phyloP scores from a whole-genome alignment of 225 moss, liverwort and hornwort genomes.

The Anthoceros angustus region DNA sequence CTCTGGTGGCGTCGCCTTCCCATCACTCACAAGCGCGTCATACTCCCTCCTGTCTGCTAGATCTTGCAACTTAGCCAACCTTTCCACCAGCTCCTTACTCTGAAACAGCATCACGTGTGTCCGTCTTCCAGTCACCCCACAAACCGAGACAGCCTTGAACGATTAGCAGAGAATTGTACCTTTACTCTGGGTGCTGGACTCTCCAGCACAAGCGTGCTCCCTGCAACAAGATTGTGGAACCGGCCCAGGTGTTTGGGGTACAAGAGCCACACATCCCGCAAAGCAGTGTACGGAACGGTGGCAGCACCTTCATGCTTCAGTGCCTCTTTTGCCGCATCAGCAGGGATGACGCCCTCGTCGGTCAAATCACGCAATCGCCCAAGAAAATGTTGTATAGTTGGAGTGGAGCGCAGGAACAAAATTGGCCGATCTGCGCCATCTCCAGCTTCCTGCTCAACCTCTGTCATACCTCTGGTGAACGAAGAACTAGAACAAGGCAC shows the following conservation, averaged over 20 bases:
- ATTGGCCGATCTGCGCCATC: too few species aligned
- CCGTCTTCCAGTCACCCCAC: too few species aligned
- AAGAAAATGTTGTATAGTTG: background rate
- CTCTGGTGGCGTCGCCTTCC: slow-evolving; percentile 40
- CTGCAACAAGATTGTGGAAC: slow-evolving; percentile 47
- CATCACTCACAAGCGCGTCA: slow-evolving; percentile 59
- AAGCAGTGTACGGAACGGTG: slow-evolving; percentile 39
- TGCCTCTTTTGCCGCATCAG: slow-evolving; percentile 4
- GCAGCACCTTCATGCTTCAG: slow-evolving; percentile 20
- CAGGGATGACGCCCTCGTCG: background rate
- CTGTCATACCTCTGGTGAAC: too few species aligned
- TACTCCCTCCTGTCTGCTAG: slow-evolving; percentile 55
- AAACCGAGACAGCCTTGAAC: background rate
- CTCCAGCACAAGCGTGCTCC: slow-evolving; percentile 54
- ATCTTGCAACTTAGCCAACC: slow-evolving; percentile 56
- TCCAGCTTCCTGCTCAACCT: too few species aligned
- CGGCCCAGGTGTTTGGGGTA: slow-evolving; percentile 32
- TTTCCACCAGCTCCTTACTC: slow-evolving; percentile 77
- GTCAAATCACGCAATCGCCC: background rate
- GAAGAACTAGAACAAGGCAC: too few species aligned
- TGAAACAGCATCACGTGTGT: slow-evolving; percentile 8
- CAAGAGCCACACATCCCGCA: slow-evolving; percentile 53
- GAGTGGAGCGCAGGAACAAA: background rate
- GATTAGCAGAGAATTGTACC: slow-evolving; percentile 18
- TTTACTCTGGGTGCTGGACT: slow-evolving; percentile 77